phyloP scores from a whole-genome alignment of 805 yeast genomes.

The Wickerhamiella azyma region DNA sequence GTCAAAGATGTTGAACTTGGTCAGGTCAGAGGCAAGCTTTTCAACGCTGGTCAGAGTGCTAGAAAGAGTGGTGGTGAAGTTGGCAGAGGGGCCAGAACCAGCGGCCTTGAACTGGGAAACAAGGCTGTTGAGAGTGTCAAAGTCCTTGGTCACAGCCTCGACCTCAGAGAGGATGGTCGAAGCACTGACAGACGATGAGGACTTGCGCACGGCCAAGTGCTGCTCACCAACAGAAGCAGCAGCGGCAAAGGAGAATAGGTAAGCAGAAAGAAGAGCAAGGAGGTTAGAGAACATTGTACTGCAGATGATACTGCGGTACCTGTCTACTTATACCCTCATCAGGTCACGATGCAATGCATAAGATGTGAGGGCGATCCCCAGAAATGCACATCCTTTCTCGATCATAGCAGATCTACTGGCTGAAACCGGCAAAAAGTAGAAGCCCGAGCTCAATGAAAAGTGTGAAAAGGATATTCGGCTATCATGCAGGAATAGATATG shows the following conservation, averaged over 20 bases:
- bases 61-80: not conserved
- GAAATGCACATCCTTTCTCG: too few relatives aligned
- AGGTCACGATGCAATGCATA: not conserved
- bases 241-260: slow-evolving; percentile 5
- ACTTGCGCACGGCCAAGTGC: not conserved
- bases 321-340: not conserved
- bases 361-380: not conserved
- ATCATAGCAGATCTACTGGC: too few relatives aligned
- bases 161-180: not conserved
- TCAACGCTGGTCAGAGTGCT: not conserved
- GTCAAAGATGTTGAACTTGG: not conserved
- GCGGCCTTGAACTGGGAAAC: not conserved
- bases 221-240: slow-evolving; percentile 2
- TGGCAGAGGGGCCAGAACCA: not conserved
- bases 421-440: too few relatives aligned
- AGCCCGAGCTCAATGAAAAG: too few relatives aligned
- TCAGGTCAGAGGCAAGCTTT: not conserved
- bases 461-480: too few relatives aligned
- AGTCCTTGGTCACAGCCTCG: not conserved
- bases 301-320: not conserved
- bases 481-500: too few relatives aligned
- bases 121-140: not conserved
- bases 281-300: slow-evolving; percentile 2
- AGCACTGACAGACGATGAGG: not conserved
- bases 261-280: slow-evolving; percentile 5